phyloP scores from a whole-genome alignment of 1,139 yeast species.

The Sugiyamaella pinicola region DNA sequence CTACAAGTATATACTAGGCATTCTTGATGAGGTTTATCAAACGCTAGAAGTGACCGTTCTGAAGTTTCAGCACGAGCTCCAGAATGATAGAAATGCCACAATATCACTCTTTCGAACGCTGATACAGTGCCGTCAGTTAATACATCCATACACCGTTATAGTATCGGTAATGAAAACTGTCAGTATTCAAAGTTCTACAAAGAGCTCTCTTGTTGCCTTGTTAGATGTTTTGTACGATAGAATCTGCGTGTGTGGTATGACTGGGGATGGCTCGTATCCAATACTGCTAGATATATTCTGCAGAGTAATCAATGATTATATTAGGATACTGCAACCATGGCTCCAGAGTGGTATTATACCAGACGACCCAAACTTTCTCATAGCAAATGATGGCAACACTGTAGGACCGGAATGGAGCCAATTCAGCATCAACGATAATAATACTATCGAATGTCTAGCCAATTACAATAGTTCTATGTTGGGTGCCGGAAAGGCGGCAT shows the following conservation, averaged over 20 bases:
- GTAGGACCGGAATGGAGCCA: conserved; percentile 1
- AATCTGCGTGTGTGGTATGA: conserved; percentile 15
- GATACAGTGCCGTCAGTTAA: conserved; percentile 13
- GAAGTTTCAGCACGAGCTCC: conserved; percentile 20
- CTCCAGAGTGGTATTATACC: conserved; percentile 4
- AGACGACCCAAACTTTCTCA: neutral
- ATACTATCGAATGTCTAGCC: neutral
- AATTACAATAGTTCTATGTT: conserved; percentile 1
- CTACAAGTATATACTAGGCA: conserved; percentile 26
- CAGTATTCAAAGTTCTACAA: conserved; percentile 3
- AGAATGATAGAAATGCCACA: conserved; percentile 11
- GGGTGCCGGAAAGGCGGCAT: conserved; percentile 18
- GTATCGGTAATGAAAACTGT: conserved; percentile 19
- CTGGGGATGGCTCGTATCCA: conserved; percentile 13
- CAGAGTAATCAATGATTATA: conserved; percentile 24
- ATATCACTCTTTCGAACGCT: conserved; percentile 23
- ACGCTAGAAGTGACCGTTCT: conserved; percentile 21
- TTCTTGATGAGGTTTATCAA: conserved; percentile 20
- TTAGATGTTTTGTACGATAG: conserved; percentile 24
- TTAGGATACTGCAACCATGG: conserved; percentile 20
- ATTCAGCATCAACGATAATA: neutral
- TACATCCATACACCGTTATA: conserved; percentile 23
- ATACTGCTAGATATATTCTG: conserved; percentile 19
- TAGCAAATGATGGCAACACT: neutral
- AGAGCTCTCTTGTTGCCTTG: conserved; percentile 21